phyloP scores from a whole-genome alignment of 768 basidiomycete genomes.

The Gymnopilus dilepis region DNA sequence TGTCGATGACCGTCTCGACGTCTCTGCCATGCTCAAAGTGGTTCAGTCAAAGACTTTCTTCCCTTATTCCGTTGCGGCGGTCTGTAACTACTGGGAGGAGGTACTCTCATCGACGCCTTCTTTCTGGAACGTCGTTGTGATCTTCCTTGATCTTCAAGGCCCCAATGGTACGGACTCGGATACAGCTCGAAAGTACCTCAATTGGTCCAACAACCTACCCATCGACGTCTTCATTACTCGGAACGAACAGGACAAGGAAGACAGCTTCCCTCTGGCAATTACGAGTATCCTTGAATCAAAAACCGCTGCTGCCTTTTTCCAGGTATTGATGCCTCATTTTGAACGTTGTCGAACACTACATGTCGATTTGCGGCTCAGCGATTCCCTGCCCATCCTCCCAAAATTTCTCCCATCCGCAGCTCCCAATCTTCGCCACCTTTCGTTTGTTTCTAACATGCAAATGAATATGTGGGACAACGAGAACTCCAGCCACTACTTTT shows the following conservation, averaged over 20 bases:
- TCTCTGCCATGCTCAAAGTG: background rate
- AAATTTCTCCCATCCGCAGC: background rate
- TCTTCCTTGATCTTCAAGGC: background rate
- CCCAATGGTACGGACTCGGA: background rate
- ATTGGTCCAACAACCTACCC: background rate
- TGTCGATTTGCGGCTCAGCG: background rate
- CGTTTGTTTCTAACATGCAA: background rate
- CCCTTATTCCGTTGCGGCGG: background rate
- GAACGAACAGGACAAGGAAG: too few relatives aligned
- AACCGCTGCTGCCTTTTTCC: background rate
- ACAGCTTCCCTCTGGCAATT: too few relatives aligned
- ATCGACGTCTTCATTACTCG: background rate
- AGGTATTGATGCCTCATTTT: background rate
- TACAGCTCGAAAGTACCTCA: background rate
- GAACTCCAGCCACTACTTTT: background rate
- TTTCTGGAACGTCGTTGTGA: background rate
- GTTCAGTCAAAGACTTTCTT: background rate
- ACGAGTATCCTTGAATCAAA: background rate
- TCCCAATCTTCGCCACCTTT: background rate
- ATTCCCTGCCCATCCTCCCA: background rate
- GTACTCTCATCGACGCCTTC: background rate
- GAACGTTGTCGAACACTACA: background rate
- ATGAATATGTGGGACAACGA: background rate
- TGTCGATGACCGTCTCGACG: background rate
- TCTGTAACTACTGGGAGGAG: background rate